Evolutionary conservation across 2,329 filamentous ascomycete species (phyloP), one percentile per base, ranked within the genome.

Genomic region (Colletotrichum sp.): DNA sequence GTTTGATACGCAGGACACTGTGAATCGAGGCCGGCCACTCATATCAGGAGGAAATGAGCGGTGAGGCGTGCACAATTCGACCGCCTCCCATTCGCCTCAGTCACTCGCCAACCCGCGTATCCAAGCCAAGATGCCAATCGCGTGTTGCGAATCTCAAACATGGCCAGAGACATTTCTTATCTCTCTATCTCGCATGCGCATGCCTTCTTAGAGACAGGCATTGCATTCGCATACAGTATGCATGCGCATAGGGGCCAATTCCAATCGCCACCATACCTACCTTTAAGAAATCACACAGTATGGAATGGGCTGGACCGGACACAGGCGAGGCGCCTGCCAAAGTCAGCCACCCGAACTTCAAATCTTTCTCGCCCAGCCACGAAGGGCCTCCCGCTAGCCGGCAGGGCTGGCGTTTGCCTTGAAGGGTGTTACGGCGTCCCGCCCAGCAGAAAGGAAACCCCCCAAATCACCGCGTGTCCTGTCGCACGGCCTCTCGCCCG

Each of bases 101-200:
- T 52, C 30, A 34, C 7, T 57, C 65, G 18, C 39, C 39, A 49
- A 49, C 39, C 18, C 39, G 21, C 62, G 69, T 70, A 6, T 24
- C 55, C 12, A 59, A 32, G 10, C 13, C 30, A 18, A 39, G 26
- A 55, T 63, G 52, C 55, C 69, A 73, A 59, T 49, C 70, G 59
- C n/a, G 59, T 71, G 64, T 73, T 75, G 69, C 64, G 55, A 57
- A 63, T 39, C 32, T 60, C 30, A 18, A 60, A 72, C 55, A 68
- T 16, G 52, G 32, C 59, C 62, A 44, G 15, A 30, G 30, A 39
- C n/a, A 10, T 57, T 49, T 9, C 26, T 76, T 62, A n/a, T 69
- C 24, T 76, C 68, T 55, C 18, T 36, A 67, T 67, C 72, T 66
- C 52, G 68, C 72, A 62, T 72, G 36, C n/a, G 72, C 69, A 76